A percentile compares a stretch with the other conserved stretches of the same genome.
Conservation (phyloP, 495 filamentous ascomycete species). For the Lophiostoma macrostomum region DNA sequence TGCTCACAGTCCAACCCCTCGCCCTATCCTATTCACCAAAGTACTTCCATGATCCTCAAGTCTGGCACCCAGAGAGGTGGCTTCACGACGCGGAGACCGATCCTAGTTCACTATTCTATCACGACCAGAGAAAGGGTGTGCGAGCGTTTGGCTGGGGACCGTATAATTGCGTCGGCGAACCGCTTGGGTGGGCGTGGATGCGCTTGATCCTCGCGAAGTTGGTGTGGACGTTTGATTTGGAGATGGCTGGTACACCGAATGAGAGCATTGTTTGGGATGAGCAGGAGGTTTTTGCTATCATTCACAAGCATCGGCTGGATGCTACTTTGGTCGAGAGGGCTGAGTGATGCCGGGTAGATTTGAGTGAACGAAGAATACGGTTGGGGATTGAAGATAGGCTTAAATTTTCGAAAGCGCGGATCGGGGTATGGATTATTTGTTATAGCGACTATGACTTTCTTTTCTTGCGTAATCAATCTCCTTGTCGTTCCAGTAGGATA, state of each 20-base stretch:
- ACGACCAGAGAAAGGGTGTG: constrained; percentile 6
- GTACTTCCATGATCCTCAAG: constrained; percentile 16
- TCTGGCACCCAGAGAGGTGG: constrained; percentile 18
- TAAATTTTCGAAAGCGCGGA: too few relatives aligned
- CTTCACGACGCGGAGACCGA: constrained; percentile 6
- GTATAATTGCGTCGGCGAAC: constrained; percentile 14
- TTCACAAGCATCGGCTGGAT: constrained; percentile 16
- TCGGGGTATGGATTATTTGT: too few relatives aligned
- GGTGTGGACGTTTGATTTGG: constrained; percentile 16
- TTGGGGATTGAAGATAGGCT: too few relatives aligned
- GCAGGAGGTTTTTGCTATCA: constrained; percentile 16
- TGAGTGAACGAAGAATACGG: too few relatives aligned
- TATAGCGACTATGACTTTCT: too few relatives aligned
- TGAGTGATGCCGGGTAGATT: too few relatives aligned
- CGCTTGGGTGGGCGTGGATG: constrained; percentile 22
- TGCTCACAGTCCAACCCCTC: constrained; percentile 1
- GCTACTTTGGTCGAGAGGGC: constrained; percentile 11
- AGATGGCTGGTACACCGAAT: constrained; percentile 3
- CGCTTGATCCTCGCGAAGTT: constrained; percentile 15
- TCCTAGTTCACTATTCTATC: constrained; percentile 8
- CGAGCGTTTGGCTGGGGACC: constrained; percentile 14
- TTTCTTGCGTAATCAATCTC: too few relatives aligned
- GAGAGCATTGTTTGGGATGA: constrained; percentile 8
- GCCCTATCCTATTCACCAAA: constrained; percentile 17
- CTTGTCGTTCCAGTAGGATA: too few relatives aligned